phyloP scores from a whole-genome alignment of 163 green algal genomes.

The Scenedesmus sp. region DNA sequence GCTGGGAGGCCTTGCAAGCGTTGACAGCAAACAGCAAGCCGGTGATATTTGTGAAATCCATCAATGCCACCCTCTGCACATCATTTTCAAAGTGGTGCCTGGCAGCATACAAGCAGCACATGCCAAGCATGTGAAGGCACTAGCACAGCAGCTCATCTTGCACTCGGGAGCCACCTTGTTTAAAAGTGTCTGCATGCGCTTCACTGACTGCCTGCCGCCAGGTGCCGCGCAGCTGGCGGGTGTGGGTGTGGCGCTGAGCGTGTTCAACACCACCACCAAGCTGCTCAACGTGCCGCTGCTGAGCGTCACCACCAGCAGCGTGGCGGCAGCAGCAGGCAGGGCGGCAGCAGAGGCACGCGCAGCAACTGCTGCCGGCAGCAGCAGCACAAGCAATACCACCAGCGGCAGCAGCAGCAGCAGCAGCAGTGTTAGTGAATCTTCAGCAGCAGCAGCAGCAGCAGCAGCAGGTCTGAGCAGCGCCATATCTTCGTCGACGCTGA shows the following conservation, averaged over 20 bases:
- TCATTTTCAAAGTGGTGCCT: no score
- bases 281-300: slow-evolving; percentile 87
- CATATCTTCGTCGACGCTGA: slow-evolving; percentile 35
- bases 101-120: no score
- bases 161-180: no score
- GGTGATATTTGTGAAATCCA: no score
- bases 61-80: no score
- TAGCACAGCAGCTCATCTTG: no score
- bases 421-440: neutral
- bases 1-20: neutral
- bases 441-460: neutral
- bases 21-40: neutral
- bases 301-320: slow-evolving; percentile 77
- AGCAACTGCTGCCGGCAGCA: slow-evolving; percentile 1
- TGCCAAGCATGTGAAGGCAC: no score
- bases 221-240: slow-evolving; percentile 44
- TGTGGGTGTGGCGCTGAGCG: slow-evolving; percentile 43
- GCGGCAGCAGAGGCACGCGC: neutral
- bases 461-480: slow-evolving; percentile 7
- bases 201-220: neutral
- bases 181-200: no score
- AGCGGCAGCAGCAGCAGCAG: neutral
- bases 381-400: neutral
- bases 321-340: slow-evolving; percentile 61
- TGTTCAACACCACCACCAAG: slow-evolving; percentile 84